Base-by-base conservation (phyloP, 306 rosid species). In the Fragaria nilgerrensis region DNA sequence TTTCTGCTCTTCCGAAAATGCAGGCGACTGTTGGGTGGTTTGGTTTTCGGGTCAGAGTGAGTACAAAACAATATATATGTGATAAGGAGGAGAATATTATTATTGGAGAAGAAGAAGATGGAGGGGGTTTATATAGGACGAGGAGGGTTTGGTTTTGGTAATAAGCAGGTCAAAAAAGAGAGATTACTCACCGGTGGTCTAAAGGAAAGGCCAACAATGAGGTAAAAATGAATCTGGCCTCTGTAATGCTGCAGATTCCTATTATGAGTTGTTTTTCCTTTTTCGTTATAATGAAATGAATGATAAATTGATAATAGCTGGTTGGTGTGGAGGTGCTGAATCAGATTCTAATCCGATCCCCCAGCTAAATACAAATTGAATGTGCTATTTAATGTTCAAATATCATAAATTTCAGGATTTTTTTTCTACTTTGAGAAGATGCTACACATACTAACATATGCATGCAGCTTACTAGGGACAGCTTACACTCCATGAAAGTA, bases 61-160 rank as follows among this genome's bases (percentile, higher is more conserved):
- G 62, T 1, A 49, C 0, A 34, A 39, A 72, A 25, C 39, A 29
- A 29, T 62, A 5, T 62, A 15, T 15, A 27, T 62, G 41, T 7
- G 14, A 22, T 22, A 4, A 43, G 52, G 17, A 23, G 5, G 19
- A 34, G 25, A 65, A 66, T 45, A 20, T 50, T 43, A 39, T 37
- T 58, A 59, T 4, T 41, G 1, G 43, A 11, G 75, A 81, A 47
- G 75, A 81, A 47, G 0, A 65, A 49, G 78, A 56, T 62, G 47
- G 72, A 15, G 1, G 22, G 23, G 53, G 75, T 10, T 74, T 84
- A 81, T 79, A 84, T 83, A 81, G 83, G 63, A 16, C 27, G 69
- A 27, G 55, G 47, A 22, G 16, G 53, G 62, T 52, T 72, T 50
- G 12, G 53, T 37, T 56, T 50, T 41, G 36, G 29, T 59, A 3